Evolutionary conservation across 306 rosid species (phyloP).

Genomic region (Citrullus mucosospermus): DNA sequence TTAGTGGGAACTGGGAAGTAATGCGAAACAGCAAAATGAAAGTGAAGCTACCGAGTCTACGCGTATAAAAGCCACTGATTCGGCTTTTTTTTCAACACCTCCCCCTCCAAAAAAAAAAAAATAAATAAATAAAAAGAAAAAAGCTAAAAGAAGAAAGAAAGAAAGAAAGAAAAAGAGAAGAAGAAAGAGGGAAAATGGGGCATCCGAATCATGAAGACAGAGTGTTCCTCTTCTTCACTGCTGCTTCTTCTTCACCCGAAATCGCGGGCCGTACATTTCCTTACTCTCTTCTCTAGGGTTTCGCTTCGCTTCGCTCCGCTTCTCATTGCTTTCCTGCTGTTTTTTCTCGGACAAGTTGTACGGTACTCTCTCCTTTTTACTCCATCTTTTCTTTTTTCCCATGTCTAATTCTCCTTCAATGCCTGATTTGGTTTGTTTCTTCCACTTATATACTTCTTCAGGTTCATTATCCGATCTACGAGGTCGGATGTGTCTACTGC

Average conservation of each 20-base stretch:
- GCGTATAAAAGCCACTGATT: neutral
- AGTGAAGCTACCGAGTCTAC: neutral
- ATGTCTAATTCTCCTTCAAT: conserved; percentile 4
- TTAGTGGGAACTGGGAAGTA: neutral
- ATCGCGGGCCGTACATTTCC: conserved; percentile 18
- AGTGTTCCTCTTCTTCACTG: conserved; percentile 35
- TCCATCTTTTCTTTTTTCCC: neutral
- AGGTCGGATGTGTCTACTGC: neutral
- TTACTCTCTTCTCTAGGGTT: conserved; percentile 26
- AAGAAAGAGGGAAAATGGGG: conserved; percentile 14
- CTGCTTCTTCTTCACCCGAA: conserved; percentile 28
- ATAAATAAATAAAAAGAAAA: neutral
- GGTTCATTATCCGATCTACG: conserved; percentile 7
- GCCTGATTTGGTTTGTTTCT: conserved; percentile 12
- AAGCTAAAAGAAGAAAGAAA: neutral
- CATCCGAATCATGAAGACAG: conserved; percentile 29
- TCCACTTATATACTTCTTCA: neutral
- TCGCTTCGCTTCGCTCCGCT: neutral
- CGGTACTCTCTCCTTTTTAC: conserved; percentile 6
- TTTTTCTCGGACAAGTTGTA: conserved; percentile 7
- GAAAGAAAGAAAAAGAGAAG: neutral
- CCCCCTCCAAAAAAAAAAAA: neutral
- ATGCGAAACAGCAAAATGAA: neutral
- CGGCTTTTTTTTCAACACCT: neutral
- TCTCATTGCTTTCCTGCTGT: conserved; percentile 8